Conservation (phyloP, 2,329 filamentous ascomycete genomes). For the Coniochaeta hoffmannii region DNA sequence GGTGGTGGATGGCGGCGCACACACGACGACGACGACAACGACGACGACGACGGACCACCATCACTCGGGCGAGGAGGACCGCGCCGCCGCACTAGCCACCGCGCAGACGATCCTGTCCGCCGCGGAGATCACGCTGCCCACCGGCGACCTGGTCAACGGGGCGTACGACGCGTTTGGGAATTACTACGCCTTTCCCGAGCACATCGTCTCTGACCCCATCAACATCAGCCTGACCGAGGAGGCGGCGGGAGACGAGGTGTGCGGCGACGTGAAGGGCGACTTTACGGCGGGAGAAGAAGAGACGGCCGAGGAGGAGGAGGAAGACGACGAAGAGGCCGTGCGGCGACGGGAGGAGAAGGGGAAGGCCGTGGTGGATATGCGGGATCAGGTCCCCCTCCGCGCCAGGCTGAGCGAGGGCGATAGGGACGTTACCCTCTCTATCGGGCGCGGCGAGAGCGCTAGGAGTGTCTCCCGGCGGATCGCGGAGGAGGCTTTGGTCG, state of each 20-base stretch:
- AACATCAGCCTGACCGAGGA: slow-evolving; percentile 35
- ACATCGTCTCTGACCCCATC: slow-evolving; percentile 60
- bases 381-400: slow-evolving; percentile 45
- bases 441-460: slow-evolving; percentile 57
- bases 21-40: background rate
- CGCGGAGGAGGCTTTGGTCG: slow-evolving; percentile 55
- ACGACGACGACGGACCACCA: background rate
- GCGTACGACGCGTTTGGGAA: slow-evolving; percentile 65
- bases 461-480: slow-evolving; percentile 55
- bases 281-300: slow-evolving; percentile 17
- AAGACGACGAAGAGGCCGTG: slow-evolving; percentile 12
- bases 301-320: slow-evolving; percentile 5
- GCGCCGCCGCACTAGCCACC: slow-evolving; percentile 43
- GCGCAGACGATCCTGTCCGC: slow-evolving; percentile 79
- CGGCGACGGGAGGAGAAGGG: slow-evolving; percentile 43
- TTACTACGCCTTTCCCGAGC: slow-evolving; percentile 61
- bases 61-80: slow-evolving; percentile 22
- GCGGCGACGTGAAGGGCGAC: slow-evolving; percentile 18
- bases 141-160: slow-evolving; percentile 63
- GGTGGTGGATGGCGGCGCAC: slow-evolving; percentile 18
- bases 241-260: slow-evolving; percentile 10
- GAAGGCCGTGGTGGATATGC: slow-evolving; percentile 37
- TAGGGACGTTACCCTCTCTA: slow-evolving; percentile 52
- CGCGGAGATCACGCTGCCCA: slow-evolving; percentile 66
- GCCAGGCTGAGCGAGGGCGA: slow-evolving; percentile 61